Evolutionary conservation across 1,139 yeast genomes (phyloP).

Genomic region (Tardiomyces depauwii): DNA sequence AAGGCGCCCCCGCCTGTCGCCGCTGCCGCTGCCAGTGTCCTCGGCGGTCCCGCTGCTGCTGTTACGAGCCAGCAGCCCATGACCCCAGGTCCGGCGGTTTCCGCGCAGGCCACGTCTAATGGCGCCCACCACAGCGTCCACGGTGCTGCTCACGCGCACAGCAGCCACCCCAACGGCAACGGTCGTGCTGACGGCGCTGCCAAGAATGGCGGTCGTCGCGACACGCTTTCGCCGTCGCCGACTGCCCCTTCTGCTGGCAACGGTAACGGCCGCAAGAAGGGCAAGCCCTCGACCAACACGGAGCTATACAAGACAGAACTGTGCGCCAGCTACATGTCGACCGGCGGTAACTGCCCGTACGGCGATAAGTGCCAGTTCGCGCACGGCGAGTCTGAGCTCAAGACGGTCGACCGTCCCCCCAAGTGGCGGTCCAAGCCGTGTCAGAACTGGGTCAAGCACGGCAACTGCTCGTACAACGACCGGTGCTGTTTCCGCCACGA

Average conservation of each 20-base stretch:
- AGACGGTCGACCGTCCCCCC: conserved; percentile 60
- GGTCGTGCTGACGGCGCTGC: not conserved
- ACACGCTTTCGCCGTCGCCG: not conserved
- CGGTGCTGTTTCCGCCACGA: conserved; percentile 84
- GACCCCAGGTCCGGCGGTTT: too few species aligned
- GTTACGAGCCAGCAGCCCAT: too few species aligned
- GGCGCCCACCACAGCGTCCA: too few species aligned
- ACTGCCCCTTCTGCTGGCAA: not conserved
- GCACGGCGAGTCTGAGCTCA: conserved; percentile 73
- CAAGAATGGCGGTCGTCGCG: not conserved
- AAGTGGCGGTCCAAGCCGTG: conserved; percentile 92
- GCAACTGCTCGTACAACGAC: conserved; percentile 79
- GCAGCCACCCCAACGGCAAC: not conserved
- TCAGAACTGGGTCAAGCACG: conserved; percentile 75
- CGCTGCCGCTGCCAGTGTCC: not conserved
- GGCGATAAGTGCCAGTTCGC: conserved; percentile 93
- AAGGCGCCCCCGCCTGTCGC: not conserved
- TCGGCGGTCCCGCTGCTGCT: too few species aligned
- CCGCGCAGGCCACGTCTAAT: too few species aligned
- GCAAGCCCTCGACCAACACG: conserved; percentile 41
- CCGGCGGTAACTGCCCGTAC: conserved; percentile 68
- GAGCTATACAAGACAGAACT: conserved; percentile 83
- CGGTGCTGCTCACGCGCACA: not conserved
- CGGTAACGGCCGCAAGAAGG: conserved; percentile 7
- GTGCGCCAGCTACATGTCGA: conserved; percentile 66